Conservation (phyloP, 2,329 filamentous ascomycete species). For the Xylaria sp. region DNA sequence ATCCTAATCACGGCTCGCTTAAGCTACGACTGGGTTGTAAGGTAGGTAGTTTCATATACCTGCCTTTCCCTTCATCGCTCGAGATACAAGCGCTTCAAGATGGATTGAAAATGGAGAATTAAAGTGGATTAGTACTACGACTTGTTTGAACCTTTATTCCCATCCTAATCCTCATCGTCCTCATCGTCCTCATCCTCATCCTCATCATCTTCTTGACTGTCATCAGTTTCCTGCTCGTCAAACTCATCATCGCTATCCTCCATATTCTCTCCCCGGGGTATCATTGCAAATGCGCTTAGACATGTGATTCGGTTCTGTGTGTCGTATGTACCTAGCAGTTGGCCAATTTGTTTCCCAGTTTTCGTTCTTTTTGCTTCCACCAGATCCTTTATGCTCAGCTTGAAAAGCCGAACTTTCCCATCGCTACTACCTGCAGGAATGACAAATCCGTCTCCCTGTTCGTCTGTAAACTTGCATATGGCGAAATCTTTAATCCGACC, state of each 20-base stretch:
- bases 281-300: constrained; percentile 85
- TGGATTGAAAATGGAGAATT: neutral
- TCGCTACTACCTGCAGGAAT: constrained; percentile 85
- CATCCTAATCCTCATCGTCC: constrained; percentile 35
- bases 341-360: constrained; percentile 61
- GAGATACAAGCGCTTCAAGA: neutral
- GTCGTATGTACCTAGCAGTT: constrained; percentile 79
- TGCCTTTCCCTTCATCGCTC: neutral
- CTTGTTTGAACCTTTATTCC: constrained; percentile 19
- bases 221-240: constrained; percentile 45
- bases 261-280: constrained; percentile 69
- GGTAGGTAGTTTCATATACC: neutral
- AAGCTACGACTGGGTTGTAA: neutral
- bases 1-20: neutral
- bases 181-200: constrained; percentile 40
- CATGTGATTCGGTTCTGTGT: constrained; percentile 92
- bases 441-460: constrained; percentile 57
- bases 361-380: constrained; percentile 45
- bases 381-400: constrained; percentile 59
- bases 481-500: constrained; percentile 91
- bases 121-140: constrained; percentile 15
- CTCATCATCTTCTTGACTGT: constrained; percentile 36
- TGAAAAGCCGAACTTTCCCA: constrained; percentile 84
- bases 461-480: constrained; percentile 60
- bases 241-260: constrained; percentile 64